These are phyloP conservation scores for Pichia sp. DNA, from an alignment of 1,139 yeast genomes.

Conservation along the genomic window DNA sequence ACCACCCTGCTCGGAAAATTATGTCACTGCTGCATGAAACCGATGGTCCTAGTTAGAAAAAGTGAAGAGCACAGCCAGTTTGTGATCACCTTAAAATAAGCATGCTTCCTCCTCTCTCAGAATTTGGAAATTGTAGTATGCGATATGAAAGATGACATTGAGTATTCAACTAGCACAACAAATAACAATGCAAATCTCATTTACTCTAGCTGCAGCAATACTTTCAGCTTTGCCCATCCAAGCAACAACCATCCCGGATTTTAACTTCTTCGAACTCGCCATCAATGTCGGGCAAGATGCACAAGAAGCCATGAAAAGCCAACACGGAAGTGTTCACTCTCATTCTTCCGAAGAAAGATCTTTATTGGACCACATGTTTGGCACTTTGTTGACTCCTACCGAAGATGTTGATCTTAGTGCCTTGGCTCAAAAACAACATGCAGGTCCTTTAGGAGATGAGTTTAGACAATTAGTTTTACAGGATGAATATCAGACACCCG, in stretches of 20 bases:
- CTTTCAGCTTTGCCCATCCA: conserved; percentile 6
- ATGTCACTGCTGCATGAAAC: too few relatives aligned
- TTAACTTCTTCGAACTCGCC: conserved; percentile 6
- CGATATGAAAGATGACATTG: too few relatives aligned
- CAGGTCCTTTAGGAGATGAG: conserved; percentile 25
- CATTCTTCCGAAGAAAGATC: conserved; percentile 12
- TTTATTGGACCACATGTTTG: conserved; percentile 30
- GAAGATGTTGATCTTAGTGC: conserved; percentile 19
- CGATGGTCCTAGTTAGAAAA: too few relatives aligned
- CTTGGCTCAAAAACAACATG: conserved; percentile 22
- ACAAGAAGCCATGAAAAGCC: conserved; percentile 7
- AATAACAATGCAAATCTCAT: neutral
- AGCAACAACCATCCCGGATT: conserved; percentile 8
- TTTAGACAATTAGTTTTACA: conserved; percentile 26
- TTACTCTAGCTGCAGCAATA: conserved; percentile 1
- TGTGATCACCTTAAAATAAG: too few relatives aligned
- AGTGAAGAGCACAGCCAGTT: too few relatives aligned
- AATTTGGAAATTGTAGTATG: too few relatives aligned
- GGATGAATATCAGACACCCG: conserved; percentile 30
- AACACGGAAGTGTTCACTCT: neutral
- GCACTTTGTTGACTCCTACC: conserved; percentile 27
- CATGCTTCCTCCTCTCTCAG: too few relatives aligned
- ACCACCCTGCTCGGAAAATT: too few relatives aligned
- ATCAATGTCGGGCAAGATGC: conserved; percentile 7
- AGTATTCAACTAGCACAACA: too few relatives aligned